phyloP scores from a whole-genome alignment of 106 monocot species.

The Hemerocallis citrina region DNA sequence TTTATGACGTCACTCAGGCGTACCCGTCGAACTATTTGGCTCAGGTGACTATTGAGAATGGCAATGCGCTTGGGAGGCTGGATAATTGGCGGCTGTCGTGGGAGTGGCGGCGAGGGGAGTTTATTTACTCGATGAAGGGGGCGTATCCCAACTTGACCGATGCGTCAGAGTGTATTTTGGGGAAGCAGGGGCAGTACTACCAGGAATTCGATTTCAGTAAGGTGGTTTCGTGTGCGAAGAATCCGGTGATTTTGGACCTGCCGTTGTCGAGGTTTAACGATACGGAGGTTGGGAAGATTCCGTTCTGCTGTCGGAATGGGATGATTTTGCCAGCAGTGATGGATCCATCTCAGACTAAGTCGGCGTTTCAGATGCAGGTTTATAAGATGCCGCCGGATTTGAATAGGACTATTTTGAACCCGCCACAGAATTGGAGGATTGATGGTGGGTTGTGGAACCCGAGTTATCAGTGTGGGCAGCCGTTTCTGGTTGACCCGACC shows the following conservation, averaged over 20 bases:
- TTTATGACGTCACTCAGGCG: constrained; percentile 63
- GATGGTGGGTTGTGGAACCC: constrained; percentile 54
- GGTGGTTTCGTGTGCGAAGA: constrained; percentile 44
- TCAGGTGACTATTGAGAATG: constrained; percentile 47
- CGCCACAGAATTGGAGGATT: constrained; percentile 56
- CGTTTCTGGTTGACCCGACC: constrained; percentile 44
- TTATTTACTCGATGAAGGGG: constrained; percentile 48
- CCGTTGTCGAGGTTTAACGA: constrained; percentile 35
- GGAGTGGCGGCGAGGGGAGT: constrained; percentile 69
- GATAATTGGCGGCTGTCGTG: constrained; percentile 77
- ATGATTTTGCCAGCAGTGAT: constrained; percentile 57
- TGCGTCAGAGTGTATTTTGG: constrained; percentile 47
- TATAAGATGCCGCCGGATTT: constrained; percentile 90
- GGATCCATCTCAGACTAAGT: constrained; percentile 42
- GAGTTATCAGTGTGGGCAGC: constrained; percentile 44
- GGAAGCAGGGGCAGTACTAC: constrained; percentile 49
- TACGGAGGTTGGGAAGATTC: constrained; percentile 38
- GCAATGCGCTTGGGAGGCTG: constrained; percentile 50
- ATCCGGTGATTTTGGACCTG: constrained; percentile 57
- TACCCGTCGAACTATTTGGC: constrained; percentile 54
- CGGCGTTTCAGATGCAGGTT: constrained; percentile 78
- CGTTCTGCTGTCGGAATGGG: constrained; percentile 55
- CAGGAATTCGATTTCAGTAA: constrained; percentile 51
- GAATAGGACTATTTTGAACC: constrained; percentile 46
- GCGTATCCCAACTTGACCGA: constrained; percentile 32